Conservation (phyloP, 225 moss, liverwort and hornwort genomes). For the Asterella californica region DNA sequence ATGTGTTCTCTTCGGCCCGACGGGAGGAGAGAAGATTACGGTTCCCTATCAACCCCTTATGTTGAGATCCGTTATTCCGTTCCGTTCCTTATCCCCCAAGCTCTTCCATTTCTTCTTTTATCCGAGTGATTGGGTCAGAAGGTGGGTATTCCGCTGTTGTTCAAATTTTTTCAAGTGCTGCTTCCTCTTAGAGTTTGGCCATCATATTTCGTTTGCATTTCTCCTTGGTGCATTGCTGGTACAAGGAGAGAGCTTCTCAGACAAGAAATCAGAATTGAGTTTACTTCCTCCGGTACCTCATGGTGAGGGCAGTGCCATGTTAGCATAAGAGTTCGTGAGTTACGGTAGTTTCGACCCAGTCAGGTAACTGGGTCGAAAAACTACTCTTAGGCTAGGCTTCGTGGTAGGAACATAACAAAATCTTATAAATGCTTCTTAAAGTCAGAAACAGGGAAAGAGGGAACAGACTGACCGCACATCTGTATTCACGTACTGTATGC, state of each 20-base stretch:
- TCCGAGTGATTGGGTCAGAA: constrained; percentile 21
- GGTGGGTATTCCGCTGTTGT: constrained; percentile 12
- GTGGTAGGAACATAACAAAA: not conserved
- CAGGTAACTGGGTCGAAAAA: no score
- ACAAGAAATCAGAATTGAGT: constrained; percentile 41
- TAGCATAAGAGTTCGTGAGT: not conserved
- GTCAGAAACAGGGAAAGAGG: not conserved
- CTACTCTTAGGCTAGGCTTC: no score
- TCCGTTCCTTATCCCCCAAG: no score
- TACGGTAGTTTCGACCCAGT: no score
- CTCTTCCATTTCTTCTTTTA: constrained; percentile 43
- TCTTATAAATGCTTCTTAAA: no score
- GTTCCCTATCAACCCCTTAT: not conserved
- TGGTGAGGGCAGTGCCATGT: constrained; percentile 96
- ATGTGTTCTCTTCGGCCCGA: not conserved
- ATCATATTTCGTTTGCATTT: not conserved
- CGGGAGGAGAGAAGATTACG: not conserved
- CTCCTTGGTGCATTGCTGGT: not conserved
- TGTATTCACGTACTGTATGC: constrained; percentile 75
- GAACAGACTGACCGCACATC: constrained; percentile 38
- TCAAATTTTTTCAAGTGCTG: not conserved
- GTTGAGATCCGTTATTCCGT: not conserved
- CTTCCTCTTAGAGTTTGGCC: not conserved
- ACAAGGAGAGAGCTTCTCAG: constrained; percentile 17
- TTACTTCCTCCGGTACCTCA: constrained; percentile 92